These are phyloP conservation scores for Citrullus amarus DNA, from an alignment of 306 rosid genomes.

Conservation along the genomic window DNA sequence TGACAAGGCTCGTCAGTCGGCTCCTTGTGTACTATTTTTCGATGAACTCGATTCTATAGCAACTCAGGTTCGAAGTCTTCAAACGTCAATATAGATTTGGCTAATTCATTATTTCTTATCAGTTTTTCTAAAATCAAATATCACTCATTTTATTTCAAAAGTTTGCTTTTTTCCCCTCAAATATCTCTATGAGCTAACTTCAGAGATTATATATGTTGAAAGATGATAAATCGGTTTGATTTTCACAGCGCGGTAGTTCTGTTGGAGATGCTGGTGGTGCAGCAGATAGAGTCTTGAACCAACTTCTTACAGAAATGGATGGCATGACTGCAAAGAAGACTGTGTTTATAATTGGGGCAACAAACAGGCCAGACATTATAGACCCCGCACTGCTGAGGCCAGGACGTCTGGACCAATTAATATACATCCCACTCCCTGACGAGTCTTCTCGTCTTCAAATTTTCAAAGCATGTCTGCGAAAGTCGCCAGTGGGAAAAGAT, in stretches of 20 bases:
- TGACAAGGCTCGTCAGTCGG: conserved; percentile 60
- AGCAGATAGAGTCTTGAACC: conserved; percentile 66
- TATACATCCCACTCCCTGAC: conserved; percentile 59
- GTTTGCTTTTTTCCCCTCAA: neutral
- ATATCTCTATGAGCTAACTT: neutral
- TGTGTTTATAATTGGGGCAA: conserved; percentile 59
- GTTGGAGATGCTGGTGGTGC: conserved; percentile 65
- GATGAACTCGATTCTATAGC: conserved; percentile 72
- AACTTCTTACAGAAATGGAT: conserved; percentile 67
- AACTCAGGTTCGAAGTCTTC: conserved; percentile 34
- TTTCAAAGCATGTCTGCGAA: conserved; percentile 63
- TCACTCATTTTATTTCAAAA: neutral
- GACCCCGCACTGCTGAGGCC: conserved; percentile 67
- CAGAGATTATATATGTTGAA: neutral
- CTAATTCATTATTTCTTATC: neutral
- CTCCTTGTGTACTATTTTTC: conserved; percentile 71
- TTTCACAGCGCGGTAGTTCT: conserved; percentile 43
- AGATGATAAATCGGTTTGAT: neutral
- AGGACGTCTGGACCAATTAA: conserved; percentile 57
- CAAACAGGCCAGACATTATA: conserved; percentile 61
- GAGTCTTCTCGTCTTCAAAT: conserved; percentile 50
- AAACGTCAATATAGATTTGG: neutral
- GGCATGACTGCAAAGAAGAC: conserved; percentile 65
- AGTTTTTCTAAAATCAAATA: neutral
- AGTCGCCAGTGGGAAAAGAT: conserved; percentile 48